Evolutionary conservation across 441 rosid genomes (phyloP).

Genomic region (Sinapis alba): DNA sequence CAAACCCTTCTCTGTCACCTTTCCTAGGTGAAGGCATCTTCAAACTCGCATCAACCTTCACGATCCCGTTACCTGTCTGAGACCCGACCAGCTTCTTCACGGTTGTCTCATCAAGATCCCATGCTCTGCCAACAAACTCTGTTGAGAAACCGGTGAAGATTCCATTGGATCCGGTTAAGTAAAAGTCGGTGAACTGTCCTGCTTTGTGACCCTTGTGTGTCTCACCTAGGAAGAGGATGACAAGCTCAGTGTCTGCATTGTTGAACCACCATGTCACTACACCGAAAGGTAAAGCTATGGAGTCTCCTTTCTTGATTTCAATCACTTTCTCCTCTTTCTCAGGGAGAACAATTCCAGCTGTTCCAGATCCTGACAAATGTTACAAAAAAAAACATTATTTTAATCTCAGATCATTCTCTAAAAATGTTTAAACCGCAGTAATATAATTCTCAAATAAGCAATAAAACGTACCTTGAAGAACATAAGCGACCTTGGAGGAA

Average conservation of each 20-base stretch:
- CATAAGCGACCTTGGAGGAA: slow-evolving; percentile 82
- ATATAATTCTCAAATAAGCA: not conserved
- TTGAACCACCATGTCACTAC: slow-evolving; percentile 83
- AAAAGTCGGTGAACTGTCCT: slow-evolving; percentile 74
- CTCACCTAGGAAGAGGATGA: slow-evolving; percentile 72
- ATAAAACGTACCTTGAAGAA: slow-evolving; percentile 63
- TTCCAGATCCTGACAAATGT: slow-evolving; percentile 55
- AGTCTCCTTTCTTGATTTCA: slow-evolving; percentile 70
- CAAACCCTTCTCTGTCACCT: slow-evolving; percentile 61
- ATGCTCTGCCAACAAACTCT: slow-evolving; percentile 69
- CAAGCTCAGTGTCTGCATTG: slow-evolving; percentile 63
- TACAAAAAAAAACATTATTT: not conserved
- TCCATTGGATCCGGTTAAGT: slow-evolving; percentile 64
- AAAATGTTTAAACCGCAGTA: not conserved
- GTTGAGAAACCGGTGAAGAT: slow-evolving; percentile 72
- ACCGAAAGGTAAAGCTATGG: slow-evolving; percentile 85
- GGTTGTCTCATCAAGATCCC: slow-evolving; percentile 50
- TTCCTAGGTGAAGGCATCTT: slow-evolving; percentile 63
- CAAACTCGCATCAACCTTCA: slow-evolving; percentile 49
- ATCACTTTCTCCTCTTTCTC: slow-evolving; percentile 76
- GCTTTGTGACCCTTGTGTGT: slow-evolving; percentile 68
- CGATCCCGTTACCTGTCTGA: slow-evolving; percentile 57
- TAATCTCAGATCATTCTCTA: not conserved
- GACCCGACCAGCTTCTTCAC: slow-evolving; percentile 54
- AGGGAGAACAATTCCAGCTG: slow-evolving; percentile 79